These are phyloP conservation scores for Rhodotorula sp. DNA, from an alignment of 1,284 basidiomycete species.

Conservation along the genomic window DNA sequence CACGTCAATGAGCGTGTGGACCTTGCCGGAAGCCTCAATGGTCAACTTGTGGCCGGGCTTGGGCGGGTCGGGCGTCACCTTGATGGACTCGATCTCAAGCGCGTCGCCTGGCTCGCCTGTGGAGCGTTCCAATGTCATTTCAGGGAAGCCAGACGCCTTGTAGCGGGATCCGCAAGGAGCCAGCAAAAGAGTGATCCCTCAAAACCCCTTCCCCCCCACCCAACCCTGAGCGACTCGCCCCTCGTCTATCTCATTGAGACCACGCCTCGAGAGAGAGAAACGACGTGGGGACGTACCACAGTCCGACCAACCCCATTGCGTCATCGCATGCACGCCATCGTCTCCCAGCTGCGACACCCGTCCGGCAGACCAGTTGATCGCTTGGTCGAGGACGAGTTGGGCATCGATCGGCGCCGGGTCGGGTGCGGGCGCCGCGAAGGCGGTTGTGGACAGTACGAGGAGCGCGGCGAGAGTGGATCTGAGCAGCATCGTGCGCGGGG, in stretches of 20 bases:
- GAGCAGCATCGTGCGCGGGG: not conserved
- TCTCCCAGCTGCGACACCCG: conserved; percentile 29
- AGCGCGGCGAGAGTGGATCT: not conserved
- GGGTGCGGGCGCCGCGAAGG: conserved; percentile 1
- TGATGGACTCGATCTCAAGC: conserved; percentile 61
- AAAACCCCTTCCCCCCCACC: conserved; percentile 1
- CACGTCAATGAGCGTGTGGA: conserved; percentile 65
- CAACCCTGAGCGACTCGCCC: not conserved
- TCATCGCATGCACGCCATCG: conserved; percentile 29
- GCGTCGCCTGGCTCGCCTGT: conserved; percentile 41
- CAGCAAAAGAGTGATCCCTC: not conserved
- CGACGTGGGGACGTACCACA: conserved; percentile 37
- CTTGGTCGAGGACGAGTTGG: conserved; percentile 8
- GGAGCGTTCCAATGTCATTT: not conserved
- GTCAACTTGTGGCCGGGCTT: conserved; percentile 76
- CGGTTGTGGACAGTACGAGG: not conserved
- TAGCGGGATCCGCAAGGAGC: not conserved
- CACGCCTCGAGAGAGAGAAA: not conserved
- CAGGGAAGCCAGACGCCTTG: not conserved
- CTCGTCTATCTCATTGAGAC: not conserved
- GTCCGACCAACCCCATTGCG: conserved; percentile 42
- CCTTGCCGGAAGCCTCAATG: conserved; percentile 67
- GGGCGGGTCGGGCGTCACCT: conserved; percentile 75
- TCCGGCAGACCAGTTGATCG: conserved; percentile 35
- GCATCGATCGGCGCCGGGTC: not conserved